These are phyloP conservation scores for Noccaea bulbosa DNA, from an alignment of 345 rosid genomes.

Conservation along the genomic window DNA sequence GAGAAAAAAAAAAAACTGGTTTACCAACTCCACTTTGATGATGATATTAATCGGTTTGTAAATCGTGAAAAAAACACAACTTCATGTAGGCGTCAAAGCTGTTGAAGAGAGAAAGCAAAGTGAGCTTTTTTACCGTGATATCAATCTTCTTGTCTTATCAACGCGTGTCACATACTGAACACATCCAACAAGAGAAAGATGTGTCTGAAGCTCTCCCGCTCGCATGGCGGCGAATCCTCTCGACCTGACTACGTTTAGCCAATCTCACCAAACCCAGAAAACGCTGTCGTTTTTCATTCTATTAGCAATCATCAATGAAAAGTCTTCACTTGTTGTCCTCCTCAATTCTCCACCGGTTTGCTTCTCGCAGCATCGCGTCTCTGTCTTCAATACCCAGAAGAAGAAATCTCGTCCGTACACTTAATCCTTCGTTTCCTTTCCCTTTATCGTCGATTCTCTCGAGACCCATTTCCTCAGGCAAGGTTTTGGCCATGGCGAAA, in stretches of 20 bases:
- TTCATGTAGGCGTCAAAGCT: too few species aligned
- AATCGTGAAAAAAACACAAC: too few species aligned
- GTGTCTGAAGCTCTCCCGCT: constrained; percentile 40
- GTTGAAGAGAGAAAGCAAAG: too few species aligned
- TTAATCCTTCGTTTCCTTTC: constrained; percentile 27
- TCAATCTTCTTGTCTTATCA: background rate
- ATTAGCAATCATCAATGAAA: constrained; percentile 15
- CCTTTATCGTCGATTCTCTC: constrained; percentile 40
- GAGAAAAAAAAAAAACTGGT: too few species aligned
- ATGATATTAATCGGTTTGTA: too few species aligned
- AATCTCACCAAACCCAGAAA: background rate
- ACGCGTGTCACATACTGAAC: constrained; percentile 30
- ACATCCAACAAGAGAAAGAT: constrained; percentile 36
- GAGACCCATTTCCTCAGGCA: constrained; percentile 45
- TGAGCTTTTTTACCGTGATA: background rate
- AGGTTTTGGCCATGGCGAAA: constrained; percentile 56
- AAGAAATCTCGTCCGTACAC: constrained; percentile 20
- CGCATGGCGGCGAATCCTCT: constrained; percentile 38
- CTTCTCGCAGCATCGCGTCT: constrained; percentile 35
- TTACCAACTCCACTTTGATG: too few species aligned
- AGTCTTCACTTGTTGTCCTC: constrained; percentile 40
- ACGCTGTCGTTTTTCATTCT: constrained; percentile 30
- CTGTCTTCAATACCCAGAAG: constrained; percentile 34
- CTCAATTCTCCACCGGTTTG: constrained; percentile 34
- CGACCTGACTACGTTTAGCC: constrained; percentile 14